Conservation (phyloP, 176 grass and related monocot species). For the Bolboschoenus planiculmis region DNA sequence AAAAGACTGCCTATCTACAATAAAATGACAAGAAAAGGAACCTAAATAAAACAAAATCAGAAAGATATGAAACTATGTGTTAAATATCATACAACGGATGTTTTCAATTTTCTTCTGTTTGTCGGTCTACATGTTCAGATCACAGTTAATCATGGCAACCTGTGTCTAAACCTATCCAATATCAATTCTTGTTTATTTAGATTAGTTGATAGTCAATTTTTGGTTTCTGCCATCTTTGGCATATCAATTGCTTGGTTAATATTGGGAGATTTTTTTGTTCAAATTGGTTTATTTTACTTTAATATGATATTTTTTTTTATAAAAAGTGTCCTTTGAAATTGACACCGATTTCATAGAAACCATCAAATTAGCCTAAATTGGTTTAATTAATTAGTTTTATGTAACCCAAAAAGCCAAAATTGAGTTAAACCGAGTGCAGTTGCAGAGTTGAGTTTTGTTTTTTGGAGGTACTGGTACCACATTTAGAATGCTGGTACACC, state of each 20-base stretch:
- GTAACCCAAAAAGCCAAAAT: not conserved
- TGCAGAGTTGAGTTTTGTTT: not conserved
- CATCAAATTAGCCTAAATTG: not conserved
- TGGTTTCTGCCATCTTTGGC: not conserved
- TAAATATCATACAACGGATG: not conserved
- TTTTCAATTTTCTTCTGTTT: not conserved
- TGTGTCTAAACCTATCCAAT: not conserved
- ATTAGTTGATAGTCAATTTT: not conserved
- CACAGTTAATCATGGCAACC: not conserved
- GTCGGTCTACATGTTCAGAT: not conserved
- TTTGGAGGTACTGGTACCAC: too few species aligned
- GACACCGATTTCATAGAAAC: too few species aligned
- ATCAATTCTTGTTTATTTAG: not conserved
- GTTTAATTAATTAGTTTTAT: not conserved
- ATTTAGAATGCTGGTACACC: not conserved
- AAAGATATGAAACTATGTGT: not conserved
- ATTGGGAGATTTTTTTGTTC: too few species aligned
- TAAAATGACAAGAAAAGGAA: not conserved
- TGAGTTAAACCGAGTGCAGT: not conserved
- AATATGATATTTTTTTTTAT: too few species aligned
- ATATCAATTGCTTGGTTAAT: not conserved
- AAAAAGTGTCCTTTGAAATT: too few species aligned
- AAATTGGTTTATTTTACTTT: too few species aligned
- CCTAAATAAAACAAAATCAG: not conserved
- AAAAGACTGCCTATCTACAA: constrained; percentile 37